Conservation (phyloP, 108 stramenopile species). For the Tribonema minus region DNA sequence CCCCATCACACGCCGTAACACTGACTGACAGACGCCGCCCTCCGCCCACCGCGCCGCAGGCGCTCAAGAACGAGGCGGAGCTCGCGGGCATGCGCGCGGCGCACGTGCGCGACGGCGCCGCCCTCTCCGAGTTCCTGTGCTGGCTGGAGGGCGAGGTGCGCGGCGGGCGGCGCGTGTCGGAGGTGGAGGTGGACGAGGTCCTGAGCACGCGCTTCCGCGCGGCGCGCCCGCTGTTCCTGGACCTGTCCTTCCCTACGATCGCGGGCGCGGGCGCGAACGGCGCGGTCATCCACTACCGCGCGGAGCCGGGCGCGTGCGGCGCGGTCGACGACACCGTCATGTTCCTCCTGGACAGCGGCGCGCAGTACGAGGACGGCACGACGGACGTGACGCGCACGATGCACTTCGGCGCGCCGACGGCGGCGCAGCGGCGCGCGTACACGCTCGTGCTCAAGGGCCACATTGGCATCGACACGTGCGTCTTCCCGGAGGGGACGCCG, state of each 20-base stretch:
- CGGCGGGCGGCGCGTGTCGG: slow-evolving; percentile 45
- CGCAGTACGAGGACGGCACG: slow-evolving; percentile 70
- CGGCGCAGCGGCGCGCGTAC: slow-evolving; percentile 69
- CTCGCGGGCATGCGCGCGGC: slow-evolving; percentile 82
- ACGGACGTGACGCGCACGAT: slow-evolving; percentile 94
- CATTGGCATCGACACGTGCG: slow-evolving; percentile 79
- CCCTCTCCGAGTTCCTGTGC: slow-evolving; percentile 81
- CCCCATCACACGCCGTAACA: too few species aligned
- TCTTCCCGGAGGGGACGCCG: slow-evolving; percentile 83
- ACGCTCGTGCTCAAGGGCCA: slow-evolving; percentile 86
- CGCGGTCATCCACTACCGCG: slow-evolving; percentile 92
- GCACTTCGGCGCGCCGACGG: slow-evolving; percentile 81
- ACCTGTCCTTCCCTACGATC: too few species aligned
- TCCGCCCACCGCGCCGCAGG: too few species aligned
- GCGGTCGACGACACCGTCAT: slow-evolving; percentile 47
- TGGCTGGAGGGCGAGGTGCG: slow-evolving; percentile 49
- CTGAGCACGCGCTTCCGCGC: slow-evolving; percentile 93
- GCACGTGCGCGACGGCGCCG: slow-evolving; percentile 90
- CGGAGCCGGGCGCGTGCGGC: slow-evolving; percentile 36
- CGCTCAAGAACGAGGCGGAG: slow-evolving; percentile 81
- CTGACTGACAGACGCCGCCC: too few species aligned
- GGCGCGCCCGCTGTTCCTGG: too few species aligned
- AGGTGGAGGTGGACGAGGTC: slow-evolving; percentile 86
- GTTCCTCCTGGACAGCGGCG: slow-evolving; percentile 83
- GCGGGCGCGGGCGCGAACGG: slow-evolving; percentile 90